Conservation (phyloP, 345 rosid species). For the Cardamine resedifolia region DNA sequence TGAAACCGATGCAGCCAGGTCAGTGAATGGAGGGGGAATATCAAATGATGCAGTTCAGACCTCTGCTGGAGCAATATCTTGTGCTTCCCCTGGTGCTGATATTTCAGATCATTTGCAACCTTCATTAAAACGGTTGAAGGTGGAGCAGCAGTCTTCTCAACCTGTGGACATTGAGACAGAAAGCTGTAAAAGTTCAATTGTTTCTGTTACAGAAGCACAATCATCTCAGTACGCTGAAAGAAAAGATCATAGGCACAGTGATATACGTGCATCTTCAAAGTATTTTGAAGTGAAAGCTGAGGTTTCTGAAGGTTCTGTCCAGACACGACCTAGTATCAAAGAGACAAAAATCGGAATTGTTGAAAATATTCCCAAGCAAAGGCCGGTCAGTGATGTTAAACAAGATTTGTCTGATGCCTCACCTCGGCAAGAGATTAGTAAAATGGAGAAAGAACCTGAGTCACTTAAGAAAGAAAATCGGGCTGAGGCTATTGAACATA, state of each 20-base stretch:
- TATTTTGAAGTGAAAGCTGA: conserved; percentile 67
- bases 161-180: conserved; percentile 50
- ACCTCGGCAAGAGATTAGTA: conserved; percentile 50
- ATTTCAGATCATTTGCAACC: conserved; percentile 67
- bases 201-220: conserved; percentile 47
- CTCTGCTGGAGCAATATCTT: conserved; percentile 46
- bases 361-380: conserved; percentile 52
- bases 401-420: conserved; percentile 38
- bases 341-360: conserved; percentile 51
- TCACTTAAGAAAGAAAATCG: conserved; percentile 57
- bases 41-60: conserved; percentile 47
- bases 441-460: conserved; percentile 60
- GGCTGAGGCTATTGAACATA: conserved; percentile 51
- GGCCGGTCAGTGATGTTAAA: conserved; percentile 45
- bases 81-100: conserved; percentile 44
- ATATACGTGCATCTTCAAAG: conserved; percentile 48
- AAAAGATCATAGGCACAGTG: conserved; percentile 56
- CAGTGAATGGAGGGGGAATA: conserved; percentile 48
- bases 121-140: conserved; percentile 79
- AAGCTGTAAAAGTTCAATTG: conserved; percentile 44
- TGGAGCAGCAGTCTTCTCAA: conserved; percentile 70
- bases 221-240: conserved; percentile 47
- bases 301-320: conserved; percentile 51
- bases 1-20: conserved; percentile 42
- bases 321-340: conserved; percentile 39